Evolutionary conservation across 495 filamentous ascomycete genomes (phyloP), one percentile per base, ranked within the genome.

Genomic region (Bacidia gigantensis): DNA sequence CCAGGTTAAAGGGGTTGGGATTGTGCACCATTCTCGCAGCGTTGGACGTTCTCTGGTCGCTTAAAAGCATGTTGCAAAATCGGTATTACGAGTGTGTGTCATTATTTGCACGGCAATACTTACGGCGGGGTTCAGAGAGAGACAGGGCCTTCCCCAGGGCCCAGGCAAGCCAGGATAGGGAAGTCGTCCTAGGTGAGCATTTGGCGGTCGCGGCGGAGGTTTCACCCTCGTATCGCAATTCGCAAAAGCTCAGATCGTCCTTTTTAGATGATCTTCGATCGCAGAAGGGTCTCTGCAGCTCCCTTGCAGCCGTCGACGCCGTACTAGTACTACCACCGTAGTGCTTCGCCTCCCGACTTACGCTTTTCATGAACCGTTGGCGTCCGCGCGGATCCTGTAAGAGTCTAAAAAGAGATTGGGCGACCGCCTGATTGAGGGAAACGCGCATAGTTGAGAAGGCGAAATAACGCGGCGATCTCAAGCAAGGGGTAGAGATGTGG

Each of bases 71-170:
- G 32, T 35, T 29, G 25, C 47, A 24, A 52, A 57, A 57, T 43
- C 5, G 29, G 29, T 35, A 35, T 35, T 35, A 35, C 29, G 14
- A 35, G 7, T 9, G 41, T 22, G 29, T 24, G 48, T 32, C 41
- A 49, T 58, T 40, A 61, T 61, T 61, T 58, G 59, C 54, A 53
- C 59, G 59, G 59, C 59, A 61, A 61, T 12, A 17, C 26, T 51
- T 18, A n/a, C 32, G n/a, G 45, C 45, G 45, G 45, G 45, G 45
- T 20, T 11, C 10, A 10, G 26, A 26, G 3, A 32, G 47, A 38
- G 25, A 50, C 32, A 29, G 18, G 24, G 32, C 47, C 47, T 23
- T n/a, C n/a, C n/a, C n/a, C n/a, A n/a, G n/a, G n/a, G n/a, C n/a
- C n/a, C n/a, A n/a, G n/a, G n/a, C n/a, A n/a, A n/a, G n/a, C n/a